phyloP scores from a whole-genome alignment of 2,329 filamentous ascomycete genomes.

The Chrysosphaeria jannelii region DNA sequence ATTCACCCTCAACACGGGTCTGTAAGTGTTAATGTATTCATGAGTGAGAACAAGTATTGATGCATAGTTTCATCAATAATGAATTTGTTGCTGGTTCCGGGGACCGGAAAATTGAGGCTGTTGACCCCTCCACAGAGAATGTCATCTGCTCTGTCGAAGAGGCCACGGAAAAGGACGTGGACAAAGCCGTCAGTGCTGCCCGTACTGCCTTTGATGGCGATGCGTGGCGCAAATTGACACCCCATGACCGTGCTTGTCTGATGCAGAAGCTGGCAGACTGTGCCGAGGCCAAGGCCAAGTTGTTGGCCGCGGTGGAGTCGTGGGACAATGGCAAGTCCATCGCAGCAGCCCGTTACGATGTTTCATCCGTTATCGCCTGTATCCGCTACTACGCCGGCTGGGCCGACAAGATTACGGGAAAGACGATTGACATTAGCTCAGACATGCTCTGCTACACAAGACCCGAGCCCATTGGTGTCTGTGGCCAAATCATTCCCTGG shows the following conservation, averaged over 20 bases:
- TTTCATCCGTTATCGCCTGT: slow-evolving; percentile 33
- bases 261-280: slow-evolving; percentile 55
- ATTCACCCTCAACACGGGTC: slow-evolving; percentile 27
- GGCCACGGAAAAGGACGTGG: slow-evolving; percentile 64
- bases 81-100: slow-evolving; percentile 63
- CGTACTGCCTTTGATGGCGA: slow-evolving; percentile 53
- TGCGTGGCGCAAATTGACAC: slow-evolving; percentile 34
- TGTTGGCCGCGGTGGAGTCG: slow-evolving; percentile 56
- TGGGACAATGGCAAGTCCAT: slow-evolving; percentile 73
- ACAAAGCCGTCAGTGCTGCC: slow-evolving; percentile 55
- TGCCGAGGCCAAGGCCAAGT: slow-evolving; percentile 45
- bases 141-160: slow-evolving; percentile 60
- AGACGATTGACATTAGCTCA: slow-evolving; percentile 50
- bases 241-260: slow-evolving; percentile 36
- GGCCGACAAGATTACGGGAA: slow-evolving; percentile 76
- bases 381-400: slow-evolving; percentile 72
- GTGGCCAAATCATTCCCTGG: slow-evolving; percentile 73
- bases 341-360: slow-evolving; percentile 44
- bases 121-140: slow-evolving; percentile 67
- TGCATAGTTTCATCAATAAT: slow-evolving; percentile 59
- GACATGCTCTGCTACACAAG: slow-evolving; percentile 64
- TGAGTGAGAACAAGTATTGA: not conserved
- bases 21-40: slow-evolving; percentile 14
- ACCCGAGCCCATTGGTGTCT: slow-evolving; percentile 52
- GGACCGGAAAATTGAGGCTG: slow-evolving; percentile 72